Conservation (phyloP, 2,329 filamentous ascomycete species). For the Cordyceps tenuipes region DNA sequence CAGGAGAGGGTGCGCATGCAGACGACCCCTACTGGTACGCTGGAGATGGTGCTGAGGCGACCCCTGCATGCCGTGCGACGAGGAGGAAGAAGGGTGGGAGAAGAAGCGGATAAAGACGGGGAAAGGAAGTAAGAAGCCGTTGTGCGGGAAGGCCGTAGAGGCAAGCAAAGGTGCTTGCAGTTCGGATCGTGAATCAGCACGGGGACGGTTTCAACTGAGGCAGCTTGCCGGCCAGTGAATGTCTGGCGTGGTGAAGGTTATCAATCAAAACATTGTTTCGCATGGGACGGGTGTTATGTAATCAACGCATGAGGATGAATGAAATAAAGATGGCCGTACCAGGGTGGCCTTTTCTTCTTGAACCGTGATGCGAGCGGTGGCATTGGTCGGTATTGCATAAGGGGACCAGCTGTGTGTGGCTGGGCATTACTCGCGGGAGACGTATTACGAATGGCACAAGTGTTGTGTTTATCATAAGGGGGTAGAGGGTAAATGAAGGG, state of each 20-base stretch:
- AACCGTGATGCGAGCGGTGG: neutral
- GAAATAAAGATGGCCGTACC: too few relatives aligned
- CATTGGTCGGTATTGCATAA: too few relatives aligned
- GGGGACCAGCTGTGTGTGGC: too few relatives aligned
- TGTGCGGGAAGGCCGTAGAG: conserved; percentile 22
- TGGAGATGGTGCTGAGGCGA: neutral
- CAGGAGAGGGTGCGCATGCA: neutral
- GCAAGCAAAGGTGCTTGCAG: neutral
- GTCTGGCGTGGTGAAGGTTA: too few relatives aligned
- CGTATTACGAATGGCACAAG: too few relatives aligned
- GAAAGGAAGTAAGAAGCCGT: neutral
- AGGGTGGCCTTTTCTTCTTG: neutral
- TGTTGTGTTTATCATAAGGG: too few relatives aligned
- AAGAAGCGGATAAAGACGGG: neutral
- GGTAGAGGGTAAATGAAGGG: too few relatives aligned
- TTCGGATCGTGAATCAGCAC: neutral
- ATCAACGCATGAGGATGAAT: neutral
- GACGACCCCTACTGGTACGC: neutral
- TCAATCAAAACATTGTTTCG: neutral
- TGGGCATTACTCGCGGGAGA: too few relatives aligned
- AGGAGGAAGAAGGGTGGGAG: neutral
- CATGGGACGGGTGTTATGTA: neutral
- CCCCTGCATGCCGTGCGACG: neutral
- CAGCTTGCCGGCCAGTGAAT: neutral
- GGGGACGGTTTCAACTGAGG: neutral